Evolutionary conservation across 257 asterid species (phyloP).

Genomic region (Solanum lycopersicoides): DNA sequence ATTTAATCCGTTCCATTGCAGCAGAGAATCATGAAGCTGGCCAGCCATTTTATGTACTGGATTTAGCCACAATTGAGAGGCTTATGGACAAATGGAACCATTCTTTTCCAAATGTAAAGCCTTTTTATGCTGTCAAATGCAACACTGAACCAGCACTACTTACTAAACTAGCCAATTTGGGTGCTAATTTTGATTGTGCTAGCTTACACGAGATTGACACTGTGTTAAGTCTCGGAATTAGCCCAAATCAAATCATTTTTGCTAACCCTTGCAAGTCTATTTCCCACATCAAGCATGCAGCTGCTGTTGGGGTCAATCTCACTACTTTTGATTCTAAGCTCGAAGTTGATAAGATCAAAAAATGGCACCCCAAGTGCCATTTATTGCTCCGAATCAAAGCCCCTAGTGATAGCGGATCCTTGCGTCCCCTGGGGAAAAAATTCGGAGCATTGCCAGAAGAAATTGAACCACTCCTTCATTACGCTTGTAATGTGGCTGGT

Average conservation of each 20-base stretch:
- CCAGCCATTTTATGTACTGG: not conserved
- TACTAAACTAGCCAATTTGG: not conserved
- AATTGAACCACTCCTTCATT: not conserved
- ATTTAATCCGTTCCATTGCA: not conserved
- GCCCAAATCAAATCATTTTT: not conserved
- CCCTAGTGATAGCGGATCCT: not conserved
- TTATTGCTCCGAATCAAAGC: slow-evolving; percentile 3
- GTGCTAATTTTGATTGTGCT: slow-evolving; percentile 8
- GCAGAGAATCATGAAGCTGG: not conserved
- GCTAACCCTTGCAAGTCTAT: slow-evolving; percentile 3
- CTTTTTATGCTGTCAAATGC: not conserved
- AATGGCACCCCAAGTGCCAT: not conserved
- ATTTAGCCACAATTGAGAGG: not conserved
- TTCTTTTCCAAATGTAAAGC: not conserved
- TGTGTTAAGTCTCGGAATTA: not conserved
- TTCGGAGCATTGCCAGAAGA: not conserved
- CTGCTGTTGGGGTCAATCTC: not conserved
- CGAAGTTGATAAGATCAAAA: slow-evolving; percentile 2
- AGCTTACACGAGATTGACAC: not conserved
- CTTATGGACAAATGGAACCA: slow-evolving; percentile 1
- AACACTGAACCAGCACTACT: not conserved
- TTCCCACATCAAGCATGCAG: not conserved
- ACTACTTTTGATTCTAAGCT: not conserved
- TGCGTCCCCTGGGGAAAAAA: not conserved
- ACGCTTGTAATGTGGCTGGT: not conserved